Base-by-base conservation (phyloP, 805 yeast species). In the Huiozyma sinensis region DNA sequence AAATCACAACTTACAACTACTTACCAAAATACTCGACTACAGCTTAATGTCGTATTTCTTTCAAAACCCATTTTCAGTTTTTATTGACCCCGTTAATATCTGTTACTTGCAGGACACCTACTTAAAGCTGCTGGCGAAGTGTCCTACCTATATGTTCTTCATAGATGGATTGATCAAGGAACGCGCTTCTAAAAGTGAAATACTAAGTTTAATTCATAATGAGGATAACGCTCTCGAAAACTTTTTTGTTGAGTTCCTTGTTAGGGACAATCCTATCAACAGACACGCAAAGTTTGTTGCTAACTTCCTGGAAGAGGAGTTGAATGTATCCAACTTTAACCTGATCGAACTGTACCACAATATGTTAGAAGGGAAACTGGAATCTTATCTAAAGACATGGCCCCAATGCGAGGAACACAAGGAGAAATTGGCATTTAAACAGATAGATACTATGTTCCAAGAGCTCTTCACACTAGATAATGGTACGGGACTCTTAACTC, bases 111-210 rank as follows among this genome's bases (percentile, higher is more conserved):
- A 55, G 37, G 61, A 56, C n/a, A 46, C 50, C 8, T 61, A 62
- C 46, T 47, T 58, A 9, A 45, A 53, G 17, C 44, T 55, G 41
- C 45, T 62, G 3, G 44, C 51, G 2, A 58, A 53, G 43, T 62
- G 66, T 43, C 64, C 64, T 6, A 60, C 66, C 0, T 62, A 57
- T 40, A 60, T 61, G 64, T 54, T 54, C 39, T 62, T 59, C 43
- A 47, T 62, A n/a, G 64, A 61, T 39, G 57, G 57, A 4, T 45
- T 62, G 33, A 47, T 59, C 8, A 51, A 52, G 35, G 54, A 55
- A 33, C 48, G 50, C 17, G 62, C 59, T 5, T 43, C 64, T 6
- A 43, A 52, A 6, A 51, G 53, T 10, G 64, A 62, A 29, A 53
- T 62, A 11, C 41, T 51, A 8, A 44, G 51, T 17, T 40, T 62